Conservation (phyloP, 2,329 filamentous ascomycete genomes). For the Talaromyces piceae region DNA sequence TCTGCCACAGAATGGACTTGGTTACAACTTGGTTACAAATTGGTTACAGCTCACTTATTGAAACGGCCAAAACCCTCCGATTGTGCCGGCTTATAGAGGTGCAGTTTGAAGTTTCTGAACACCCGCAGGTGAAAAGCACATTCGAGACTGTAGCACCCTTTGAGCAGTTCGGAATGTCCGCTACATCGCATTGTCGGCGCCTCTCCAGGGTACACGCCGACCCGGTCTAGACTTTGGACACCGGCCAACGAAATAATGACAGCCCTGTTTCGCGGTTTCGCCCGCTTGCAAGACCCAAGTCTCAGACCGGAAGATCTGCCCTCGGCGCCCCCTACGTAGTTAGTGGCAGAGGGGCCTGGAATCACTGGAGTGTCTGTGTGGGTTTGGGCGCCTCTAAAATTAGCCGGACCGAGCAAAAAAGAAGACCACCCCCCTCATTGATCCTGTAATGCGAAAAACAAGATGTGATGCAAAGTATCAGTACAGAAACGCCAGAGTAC, state of each 20-base stretch:
- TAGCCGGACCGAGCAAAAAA: background rate
- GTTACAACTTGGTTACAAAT: background rate
- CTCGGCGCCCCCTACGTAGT: background rate
- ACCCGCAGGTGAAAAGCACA: too few species aligned
- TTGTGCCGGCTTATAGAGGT: too few species aligned
- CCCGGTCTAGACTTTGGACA: background rate
- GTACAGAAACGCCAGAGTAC: background rate
- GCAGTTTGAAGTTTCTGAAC: too few species aligned
- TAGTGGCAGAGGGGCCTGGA: background rate
- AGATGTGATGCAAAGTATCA: background rate
- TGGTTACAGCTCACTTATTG: too few species aligned
- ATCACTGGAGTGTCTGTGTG: background rate
- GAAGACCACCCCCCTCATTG: background rate
- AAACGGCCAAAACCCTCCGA: too few species aligned
- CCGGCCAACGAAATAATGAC: background rate
- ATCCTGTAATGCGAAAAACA: background rate
- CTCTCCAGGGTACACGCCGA: background rate
- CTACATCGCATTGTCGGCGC: background rate
- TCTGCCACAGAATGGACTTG: background rate
- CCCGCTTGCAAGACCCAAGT: too few species aligned
- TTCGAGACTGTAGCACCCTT: too few species aligned
- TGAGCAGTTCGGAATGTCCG: too few species aligned
- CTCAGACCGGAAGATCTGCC: background rate
- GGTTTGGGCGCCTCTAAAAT: background rate
- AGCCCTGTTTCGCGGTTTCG: background rate